Evolutionary conservation across 176 grass and related monocot species (phyloP), one percentile per base, ranked within the genome.

Genomic region (Echinochloa phyllopogon): DNA sequence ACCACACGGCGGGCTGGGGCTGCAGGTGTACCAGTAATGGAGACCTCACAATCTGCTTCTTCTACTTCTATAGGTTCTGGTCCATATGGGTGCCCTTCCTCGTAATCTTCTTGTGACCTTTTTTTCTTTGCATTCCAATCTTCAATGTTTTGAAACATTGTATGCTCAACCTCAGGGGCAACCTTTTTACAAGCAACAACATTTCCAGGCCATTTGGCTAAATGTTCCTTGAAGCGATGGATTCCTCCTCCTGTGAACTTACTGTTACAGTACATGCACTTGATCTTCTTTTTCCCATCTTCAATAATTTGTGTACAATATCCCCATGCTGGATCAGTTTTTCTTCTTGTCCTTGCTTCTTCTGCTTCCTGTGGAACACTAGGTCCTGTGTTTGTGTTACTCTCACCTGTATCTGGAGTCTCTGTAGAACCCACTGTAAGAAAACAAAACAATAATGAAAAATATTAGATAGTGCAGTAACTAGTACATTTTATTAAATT

Each of bases 221-320:
- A 69, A 44, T 69, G 39, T 15, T 69, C 16, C 66, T 69, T 69
- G 40, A 69, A 69, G n/a, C 20, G 66, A 44, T 23, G 66, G 39
- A 69, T 69, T 12, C 66, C 66, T 69, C 65, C 65, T 39, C 66
- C 39, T n/a, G 2, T 0, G 4, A 69, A 23, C 6, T 11, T 2
- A 8, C 6, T 43, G 20, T 69, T 4, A 69, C 40, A 16, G 25
- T 6, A 69, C 66, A 44, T 69, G 40, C 66, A 69, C 17, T 69
- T 69, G 40, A 69, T 44, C 66, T 44, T 69, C 8, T 33, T 41
- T 69, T 40, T 43, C 3, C 18, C 66, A 1, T 12, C 10, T 43
- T 66, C 64, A 66, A 13, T 20, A 20, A 8, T 8, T 7, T 18
- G 15, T 66, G 16, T 66, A 40, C 33, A 66, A 15, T 66, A 66